phyloP scores from a whole-genome alignment of 345 rosid genomes.

The Salix arbutifolia region DNA sequence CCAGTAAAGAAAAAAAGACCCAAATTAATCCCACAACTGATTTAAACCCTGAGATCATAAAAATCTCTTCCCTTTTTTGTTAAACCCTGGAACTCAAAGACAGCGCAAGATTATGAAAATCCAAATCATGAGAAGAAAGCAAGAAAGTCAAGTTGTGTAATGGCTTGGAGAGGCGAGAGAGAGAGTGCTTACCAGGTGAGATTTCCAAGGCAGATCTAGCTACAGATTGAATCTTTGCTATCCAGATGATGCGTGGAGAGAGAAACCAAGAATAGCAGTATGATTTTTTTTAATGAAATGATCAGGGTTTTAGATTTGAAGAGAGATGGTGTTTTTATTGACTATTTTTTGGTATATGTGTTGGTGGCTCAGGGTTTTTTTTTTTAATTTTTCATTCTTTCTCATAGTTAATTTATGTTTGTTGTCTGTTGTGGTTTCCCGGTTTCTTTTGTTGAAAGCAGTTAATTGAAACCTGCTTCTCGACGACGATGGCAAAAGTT shows the following conservation, averaged over 20 bases:
- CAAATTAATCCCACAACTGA: neutral
- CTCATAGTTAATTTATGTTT: no score
- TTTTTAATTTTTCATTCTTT: no score
- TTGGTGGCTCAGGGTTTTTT: no score
- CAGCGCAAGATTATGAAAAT: neutral
- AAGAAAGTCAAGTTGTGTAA: neutral
- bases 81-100: neutral
- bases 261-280: neutral
- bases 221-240: neutral
- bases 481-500: no score
- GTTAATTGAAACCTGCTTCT: no score
- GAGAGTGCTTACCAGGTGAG: neutral
- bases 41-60: neutral
- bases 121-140: neutral
- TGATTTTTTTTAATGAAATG: neutral
- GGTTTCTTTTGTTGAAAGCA: no score
- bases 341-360: no score
- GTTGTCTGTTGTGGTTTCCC: no score
- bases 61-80: neutral
- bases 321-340: no score
- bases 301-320: neutral
- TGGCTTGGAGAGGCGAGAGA: neutral
- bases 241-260: neutral
- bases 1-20: neutral
- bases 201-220: neutral